phyloP scores from a whole-genome alignment of 768 basidiomycete species.

The Kwoniella europaea region DNA sequence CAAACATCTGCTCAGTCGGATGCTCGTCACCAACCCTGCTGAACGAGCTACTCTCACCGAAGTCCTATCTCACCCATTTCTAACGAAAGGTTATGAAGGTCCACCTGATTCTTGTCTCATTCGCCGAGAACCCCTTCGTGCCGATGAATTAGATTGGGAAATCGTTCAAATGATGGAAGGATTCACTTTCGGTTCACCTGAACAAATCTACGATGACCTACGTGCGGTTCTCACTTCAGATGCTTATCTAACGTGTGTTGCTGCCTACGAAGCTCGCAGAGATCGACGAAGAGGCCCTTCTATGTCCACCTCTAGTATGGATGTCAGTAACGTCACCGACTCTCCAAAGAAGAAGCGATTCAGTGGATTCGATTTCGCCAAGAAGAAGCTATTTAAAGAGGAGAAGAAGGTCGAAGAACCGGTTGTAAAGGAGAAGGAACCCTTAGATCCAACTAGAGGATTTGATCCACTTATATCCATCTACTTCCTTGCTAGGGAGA shows the following conservation, averaged over 20 bases:
- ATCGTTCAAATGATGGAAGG: slow-evolving; percentile 92
- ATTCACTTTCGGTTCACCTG: slow-evolving; percentile 91
- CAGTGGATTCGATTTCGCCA: slow-evolving; percentile 87
- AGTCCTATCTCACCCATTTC: slow-evolving; percentile 88
- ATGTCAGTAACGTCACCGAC: slow-evolving; percentile 46
- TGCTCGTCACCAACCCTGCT: slow-evolving; percentile 93
- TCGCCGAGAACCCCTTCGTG: slow-evolving; percentile 82
- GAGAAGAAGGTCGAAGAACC: slow-evolving; percentile 51
- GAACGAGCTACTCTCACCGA: slow-evolving; percentile 81
- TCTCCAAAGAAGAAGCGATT: slow-evolving; percentile 75
- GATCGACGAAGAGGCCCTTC: slow-evolving; percentile 41
- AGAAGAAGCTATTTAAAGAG: slow-evolving; percentile 79
- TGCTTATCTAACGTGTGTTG: slow-evolving; percentile 72
- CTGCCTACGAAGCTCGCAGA: slow-evolving; percentile 71
- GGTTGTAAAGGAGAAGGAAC: slow-evolving; percentile 51
- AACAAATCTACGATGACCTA: slow-evolving; percentile 79
- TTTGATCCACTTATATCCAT: slow-evolving; percentile 96
- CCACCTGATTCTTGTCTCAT: slow-evolving; percentile 84
- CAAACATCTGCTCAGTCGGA: slow-evolving; percentile 87
- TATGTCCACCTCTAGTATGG: slow-evolving; percentile 38
- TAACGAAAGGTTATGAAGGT: slow-evolving; percentile 81
- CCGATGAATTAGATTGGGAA: slow-evolving; percentile 83
- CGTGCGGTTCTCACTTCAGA: slow-evolving; percentile 77
- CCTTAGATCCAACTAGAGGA: slow-evolving; percentile 80
- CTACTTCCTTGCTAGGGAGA: slow-evolving; percentile 94